These are phyloP conservation scores for Penicillium samsonianum DNA, from an alignment of 495 filamentous ascomycete genomes.

Conservation along the genomic window DNA sequence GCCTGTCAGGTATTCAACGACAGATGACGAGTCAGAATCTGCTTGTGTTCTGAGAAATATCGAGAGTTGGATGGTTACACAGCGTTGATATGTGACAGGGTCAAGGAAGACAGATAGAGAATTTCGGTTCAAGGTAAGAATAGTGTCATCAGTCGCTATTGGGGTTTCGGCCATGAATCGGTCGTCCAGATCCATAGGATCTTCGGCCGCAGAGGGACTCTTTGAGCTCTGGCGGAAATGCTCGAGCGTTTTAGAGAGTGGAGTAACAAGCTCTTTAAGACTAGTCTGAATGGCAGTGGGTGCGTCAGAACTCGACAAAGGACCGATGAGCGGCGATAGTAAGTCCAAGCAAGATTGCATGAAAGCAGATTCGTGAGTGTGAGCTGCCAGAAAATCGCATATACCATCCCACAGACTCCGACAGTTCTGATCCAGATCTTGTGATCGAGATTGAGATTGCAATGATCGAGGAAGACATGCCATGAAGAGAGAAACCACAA, in stretches of 20 bases:
- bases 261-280: constrained; percentile 30
- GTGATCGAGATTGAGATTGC: constrained; percentile 22
- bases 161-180: constrained; percentile 60
- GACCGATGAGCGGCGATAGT: constrained; percentile 35
- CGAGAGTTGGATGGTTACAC: constrained; percentile 40
- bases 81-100: constrained; percentile 37
- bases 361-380: constrained; percentile 29
- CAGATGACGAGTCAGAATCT: constrained; percentile 38
- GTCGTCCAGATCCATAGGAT: constrained; percentile 80
- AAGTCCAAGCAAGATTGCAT: constrained; percentile 39
- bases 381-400: constrained; percentile 35
- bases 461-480: constrained; percentile 38
- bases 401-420: constrained; percentile 37
- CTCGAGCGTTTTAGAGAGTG: constrained; percentile 46
- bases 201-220: constrained; percentile 29
- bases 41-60: constrained; percentile 32
- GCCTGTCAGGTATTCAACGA: constrained; percentile 59
- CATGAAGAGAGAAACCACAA: constrained; percentile 35
- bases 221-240: constrained; percentile 36
- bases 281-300: constrained; percentile 20
- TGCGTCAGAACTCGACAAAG: constrained; percentile 17
- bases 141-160: constrained; percentile 19
- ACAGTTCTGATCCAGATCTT: constrained; percentile 36
- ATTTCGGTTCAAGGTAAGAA: constrained; percentile 36
- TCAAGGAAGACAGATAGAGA: constrained; percentile 33